Conservation (phyloP, 257 asterid species). For the Scutellaria barbata region DNA sequence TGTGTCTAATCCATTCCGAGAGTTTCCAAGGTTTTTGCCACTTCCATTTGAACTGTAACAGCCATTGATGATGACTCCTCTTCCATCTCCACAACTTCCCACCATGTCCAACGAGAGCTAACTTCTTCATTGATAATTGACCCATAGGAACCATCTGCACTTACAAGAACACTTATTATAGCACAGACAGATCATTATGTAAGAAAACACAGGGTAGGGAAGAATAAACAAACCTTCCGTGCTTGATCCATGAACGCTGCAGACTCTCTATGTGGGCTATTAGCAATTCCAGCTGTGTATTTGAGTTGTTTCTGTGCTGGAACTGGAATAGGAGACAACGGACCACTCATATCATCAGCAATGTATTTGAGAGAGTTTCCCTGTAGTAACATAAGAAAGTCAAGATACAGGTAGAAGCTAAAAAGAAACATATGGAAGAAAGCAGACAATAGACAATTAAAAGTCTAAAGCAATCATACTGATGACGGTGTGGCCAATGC, state of each 20-base stretch:
- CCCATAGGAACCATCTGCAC: conserved; percentile 93
- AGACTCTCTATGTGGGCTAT: conserved; percentile 73
- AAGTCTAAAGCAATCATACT: conserved; percentile 48
- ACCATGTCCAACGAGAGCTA: conserved; percentile 86
- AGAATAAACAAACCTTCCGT: conserved; percentile 64
- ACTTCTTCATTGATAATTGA: conserved; percentile 88
- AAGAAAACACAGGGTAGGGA: conserved; percentile 11
- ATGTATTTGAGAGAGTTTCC: conserved; percentile 66
- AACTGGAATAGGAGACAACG: conserved; percentile 81
- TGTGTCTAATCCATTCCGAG: conserved; percentile 92
- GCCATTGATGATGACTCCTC: conserved; percentile 99
- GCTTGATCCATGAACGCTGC: conserved; percentile 79
- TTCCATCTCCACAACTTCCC: conserved; percentile 99
- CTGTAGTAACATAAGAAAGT: conserved; percentile 35
- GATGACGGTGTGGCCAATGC: conserved; percentile 77
- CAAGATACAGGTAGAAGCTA: background rate
- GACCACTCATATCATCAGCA: conserved; percentile 69
- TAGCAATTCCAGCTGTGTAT: conserved; percentile 92
- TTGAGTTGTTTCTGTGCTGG: conserved; percentile 99
- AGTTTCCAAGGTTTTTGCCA: conserved; percentile 99
- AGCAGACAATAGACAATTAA: background rate
- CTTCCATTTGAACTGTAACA: conserved; percentile 97
- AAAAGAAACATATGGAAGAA: background rate
- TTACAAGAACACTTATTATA: conserved; percentile 19
- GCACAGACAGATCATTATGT: conserved; percentile 2